These are phyloP conservation scores for Pseudozyma tsukubaensis DNA, from an alignment of 1,284 basidiomycete species.

Conservation along the genomic window DNA sequence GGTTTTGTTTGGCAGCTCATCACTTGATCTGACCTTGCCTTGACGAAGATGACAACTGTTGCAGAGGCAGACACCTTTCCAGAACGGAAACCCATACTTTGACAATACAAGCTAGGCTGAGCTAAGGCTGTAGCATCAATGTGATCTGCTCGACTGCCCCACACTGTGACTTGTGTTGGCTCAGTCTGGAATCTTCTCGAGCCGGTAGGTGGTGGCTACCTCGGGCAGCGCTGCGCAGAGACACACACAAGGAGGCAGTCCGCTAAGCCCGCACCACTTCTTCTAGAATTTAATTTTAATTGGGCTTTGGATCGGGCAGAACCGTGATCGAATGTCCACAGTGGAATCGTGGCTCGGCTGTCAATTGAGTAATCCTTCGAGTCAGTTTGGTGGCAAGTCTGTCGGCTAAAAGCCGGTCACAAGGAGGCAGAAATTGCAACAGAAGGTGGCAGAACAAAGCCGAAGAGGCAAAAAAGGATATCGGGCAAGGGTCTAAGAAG, in stretches of 20 bases:
- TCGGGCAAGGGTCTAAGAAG: neutral
- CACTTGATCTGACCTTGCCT: too few relatives aligned
- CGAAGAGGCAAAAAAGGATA: slow-evolving; percentile 5
- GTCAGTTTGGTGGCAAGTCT: neutral
- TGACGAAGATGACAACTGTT: too few relatives aligned
- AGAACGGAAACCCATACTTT: too few relatives aligned
- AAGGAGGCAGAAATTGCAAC: slow-evolving; percentile 9
- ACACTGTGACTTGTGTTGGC: neutral
- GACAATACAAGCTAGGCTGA: too few relatives aligned
- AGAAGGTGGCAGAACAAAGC: slow-evolving; percentile 29
- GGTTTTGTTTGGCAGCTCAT: too few relatives aligned
- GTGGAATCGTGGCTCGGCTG: neutral
- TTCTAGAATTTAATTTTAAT: too few relatives aligned
- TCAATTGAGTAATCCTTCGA: slow-evolving; percentile 14
- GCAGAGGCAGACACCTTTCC: too few relatives aligned
- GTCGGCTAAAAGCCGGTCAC: slow-evolving; percentile 23
- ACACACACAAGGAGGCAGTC: neutral
- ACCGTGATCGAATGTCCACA: slow-evolving; percentile 20
- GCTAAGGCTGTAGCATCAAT: too few relatives aligned
- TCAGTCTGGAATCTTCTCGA: slow-evolving; percentile 39
- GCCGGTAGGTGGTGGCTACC: neutral
- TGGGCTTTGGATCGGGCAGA: slow-evolving; percentile 23
- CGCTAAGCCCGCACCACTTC: slow-evolving; percentile 23
- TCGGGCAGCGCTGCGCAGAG: neutral
- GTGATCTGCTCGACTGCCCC: neutral